These are phyloP conservation scores for Trichosporon asahii DNA, from an alignment of 1,284 basidiomycete species.

Conservation along the genomic window DNA sequence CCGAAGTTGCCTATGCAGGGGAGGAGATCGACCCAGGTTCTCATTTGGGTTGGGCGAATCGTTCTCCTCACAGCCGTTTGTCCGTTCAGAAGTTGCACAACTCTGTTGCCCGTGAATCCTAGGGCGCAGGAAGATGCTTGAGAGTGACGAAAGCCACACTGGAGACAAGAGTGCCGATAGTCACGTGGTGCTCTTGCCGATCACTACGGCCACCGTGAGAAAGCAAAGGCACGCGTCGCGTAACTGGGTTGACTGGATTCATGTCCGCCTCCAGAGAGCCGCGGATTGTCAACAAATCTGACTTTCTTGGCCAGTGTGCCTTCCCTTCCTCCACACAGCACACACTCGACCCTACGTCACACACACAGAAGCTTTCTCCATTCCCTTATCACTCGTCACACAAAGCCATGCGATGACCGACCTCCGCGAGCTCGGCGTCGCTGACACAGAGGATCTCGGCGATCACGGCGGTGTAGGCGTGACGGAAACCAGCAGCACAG, in stretches of 20 bases:
- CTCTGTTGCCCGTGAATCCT: too few relatives aligned
- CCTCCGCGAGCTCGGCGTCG: not conserved
- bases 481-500: too few relatives aligned
- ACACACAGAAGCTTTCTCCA: not conserved
- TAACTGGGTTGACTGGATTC: conserved; percentile 4
- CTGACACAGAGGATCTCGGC: too few relatives aligned
- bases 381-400: not conserved
- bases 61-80: too few relatives aligned
- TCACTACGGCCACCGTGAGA: not conserved
- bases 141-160: not conserved
- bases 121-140: too few relatives aligned
- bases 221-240: not conserved
- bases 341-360: not conserved
- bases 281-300: not conserved
- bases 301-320: not conserved
- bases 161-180: too few relatives aligned
- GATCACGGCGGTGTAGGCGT: too few relatives aligned
- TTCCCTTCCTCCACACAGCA: not conserved
- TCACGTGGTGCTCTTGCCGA: not conserved
- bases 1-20: too few relatives aligned
- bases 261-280: not conserved
- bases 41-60: too few relatives aligned
- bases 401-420: conserved; percentile 3
- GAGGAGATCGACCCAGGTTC: too few relatives aligned
- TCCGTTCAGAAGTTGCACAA: too few relatives aligned